These are phyloP conservation scores for Cladophialophora exuberans DNA, from an alignment of 2,329 filamentous ascomycete genomes.

Conservation along the genomic window DNA sequence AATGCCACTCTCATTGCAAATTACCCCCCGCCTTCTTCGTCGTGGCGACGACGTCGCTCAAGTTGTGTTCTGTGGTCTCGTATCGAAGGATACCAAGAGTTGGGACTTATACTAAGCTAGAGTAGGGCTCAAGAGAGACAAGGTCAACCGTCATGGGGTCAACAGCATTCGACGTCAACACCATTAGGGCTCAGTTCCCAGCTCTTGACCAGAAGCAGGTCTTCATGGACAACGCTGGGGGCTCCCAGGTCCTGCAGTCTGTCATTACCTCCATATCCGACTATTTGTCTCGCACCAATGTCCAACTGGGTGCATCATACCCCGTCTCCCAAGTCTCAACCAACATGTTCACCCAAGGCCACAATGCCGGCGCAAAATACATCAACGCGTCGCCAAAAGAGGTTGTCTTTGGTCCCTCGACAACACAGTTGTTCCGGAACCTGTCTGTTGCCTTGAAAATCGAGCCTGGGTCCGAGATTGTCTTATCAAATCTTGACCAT, in stretches of 20 bases:
- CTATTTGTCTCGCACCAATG: constrained; percentile 70
- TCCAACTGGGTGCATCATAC: constrained; percentile 76
- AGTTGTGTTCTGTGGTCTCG: no score
- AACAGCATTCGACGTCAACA: constrained; percentile 57
- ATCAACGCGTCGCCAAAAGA: constrained; percentile 70
- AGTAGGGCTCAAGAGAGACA: no score
- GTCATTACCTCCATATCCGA: constrained; percentile 68
- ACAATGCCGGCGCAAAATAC: constrained; percentile 68
- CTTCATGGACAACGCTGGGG: constrained; percentile 78
- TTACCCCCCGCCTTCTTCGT: no score
- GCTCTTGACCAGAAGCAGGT: constrained; percentile 69
- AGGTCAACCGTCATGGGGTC: constrained; percentile 16
- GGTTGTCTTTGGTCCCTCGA: constrained; percentile 73
- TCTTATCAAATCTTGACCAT: constrained; percentile 74
- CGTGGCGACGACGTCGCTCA: no score
- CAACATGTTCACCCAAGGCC: constrained; percentile 61
- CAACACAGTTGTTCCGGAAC: constrained; percentile 77
- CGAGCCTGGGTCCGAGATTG: constrained; percentile 64
- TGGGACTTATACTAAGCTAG: no score
- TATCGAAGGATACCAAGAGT: no score
- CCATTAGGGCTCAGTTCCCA: constrained; percentile 66
- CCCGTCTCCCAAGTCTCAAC: constrained; percentile 63
- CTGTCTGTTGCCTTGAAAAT: constrained; percentile 61
- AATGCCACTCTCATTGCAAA: no score
- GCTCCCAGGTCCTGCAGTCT: constrained; percentile 68